Evolutionary conservation across 768 basidiomycete species (phyloP).

Genomic region (Lactarius sanguifluus): DNA sequence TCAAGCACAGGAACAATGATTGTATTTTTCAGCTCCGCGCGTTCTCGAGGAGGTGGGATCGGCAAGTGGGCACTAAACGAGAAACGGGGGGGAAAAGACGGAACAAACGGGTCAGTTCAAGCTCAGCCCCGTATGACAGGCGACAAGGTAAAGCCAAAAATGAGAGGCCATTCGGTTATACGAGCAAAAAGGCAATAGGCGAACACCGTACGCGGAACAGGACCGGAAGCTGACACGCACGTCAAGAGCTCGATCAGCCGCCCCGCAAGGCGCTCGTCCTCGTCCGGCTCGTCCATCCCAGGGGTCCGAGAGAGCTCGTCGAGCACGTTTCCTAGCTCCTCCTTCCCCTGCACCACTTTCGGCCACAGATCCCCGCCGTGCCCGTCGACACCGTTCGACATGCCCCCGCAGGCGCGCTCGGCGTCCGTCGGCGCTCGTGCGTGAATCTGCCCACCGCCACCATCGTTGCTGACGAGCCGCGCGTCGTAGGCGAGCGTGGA

Average conservation of each 20-base stretch:
- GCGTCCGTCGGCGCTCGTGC: slow-evolving; percentile 50
- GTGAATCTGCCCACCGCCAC: slow-evolving; percentile 60
- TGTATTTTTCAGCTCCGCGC: slow-evolving; percentile 58
- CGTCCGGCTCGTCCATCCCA: slow-evolving; percentile 43
- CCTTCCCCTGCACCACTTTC: slow-evolving; percentile 63
- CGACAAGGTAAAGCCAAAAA: not conserved
- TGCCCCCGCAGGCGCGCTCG: slow-evolving; percentile 54
- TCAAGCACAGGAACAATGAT: slow-evolving; percentile 59
- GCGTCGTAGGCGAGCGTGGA: slow-evolving; percentile 48
- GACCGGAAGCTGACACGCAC: slow-evolving; percentile 47
- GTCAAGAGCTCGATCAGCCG: slow-evolving; percentile 64
- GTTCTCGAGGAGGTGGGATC: slow-evolving; percentile 42
- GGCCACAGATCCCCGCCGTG: slow-evolving; percentile 63
- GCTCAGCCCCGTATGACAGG: not conserved
- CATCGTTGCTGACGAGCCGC: slow-evolving; percentile 65
- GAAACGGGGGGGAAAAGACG: not conserved
- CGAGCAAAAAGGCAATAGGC: not conserved
- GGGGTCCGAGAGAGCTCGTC: slow-evolving; percentile 37
- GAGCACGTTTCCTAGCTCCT: slow-evolving; percentile 47
- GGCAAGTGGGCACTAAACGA: slow-evolving; percentile 10
- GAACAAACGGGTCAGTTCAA: not conserved
- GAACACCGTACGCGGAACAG: not conserved
- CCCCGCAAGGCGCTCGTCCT: slow-evolving; percentile 47
- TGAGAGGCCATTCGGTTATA: not conserved
- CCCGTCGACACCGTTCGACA: slow-evolving; percentile 80